Evolutionary conservation across 2,329 filamentous ascomycete genomes (phyloP), one percentile per base, ranked within the genome.

Genomic region (Cladosporium phlei): DNA sequence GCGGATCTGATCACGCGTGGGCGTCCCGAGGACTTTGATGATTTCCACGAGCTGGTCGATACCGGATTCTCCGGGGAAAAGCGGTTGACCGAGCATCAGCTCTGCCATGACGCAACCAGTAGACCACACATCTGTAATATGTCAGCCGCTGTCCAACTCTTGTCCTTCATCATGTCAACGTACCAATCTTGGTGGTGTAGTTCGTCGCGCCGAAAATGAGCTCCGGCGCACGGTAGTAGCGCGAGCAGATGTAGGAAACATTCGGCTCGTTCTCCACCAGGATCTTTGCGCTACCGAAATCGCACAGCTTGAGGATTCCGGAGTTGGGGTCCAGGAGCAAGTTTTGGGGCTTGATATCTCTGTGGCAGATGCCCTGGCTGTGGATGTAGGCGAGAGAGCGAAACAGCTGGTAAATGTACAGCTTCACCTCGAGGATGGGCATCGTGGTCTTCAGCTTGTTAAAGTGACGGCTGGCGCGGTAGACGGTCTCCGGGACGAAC

Each of bases 361-460:
- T 82, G 69, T 98, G 93, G 72, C 93, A 98, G 70, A 98, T 98
- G 62, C 93, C 93, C 73, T 96, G 91, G 8, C 93, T 97, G 73
- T 98, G 93, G 60, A 98, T 98, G 73, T 98, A 98, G 64, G 93
- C 93, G 59, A 98, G 79, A 27, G 93, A 95, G 60, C 93, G 85
- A 81, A 98, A 98, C 46, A 98, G 85, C 76, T 98, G 93, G 74
- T 98, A 98, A 67, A 91, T 98, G 77, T 97, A 98, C 53, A 98
- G 85, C 77, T 98, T 98, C 66, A 97, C 89, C 71, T 98, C 93
- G 59, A 98, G 81, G 60, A 91, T 95, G 12, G 93, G 93, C 93
- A 98, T 98, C 44, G 91, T 96, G 5, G 90, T 95, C 82, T 97
- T 98, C 85, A 97, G 85, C 77, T 98, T 98, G 79, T 94, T 97